These are phyloP conservation scores for Boletus eberwhitei DNA, from an alignment of 768 basidiomycete genomes.

Conservation along the genomic window DNA sequence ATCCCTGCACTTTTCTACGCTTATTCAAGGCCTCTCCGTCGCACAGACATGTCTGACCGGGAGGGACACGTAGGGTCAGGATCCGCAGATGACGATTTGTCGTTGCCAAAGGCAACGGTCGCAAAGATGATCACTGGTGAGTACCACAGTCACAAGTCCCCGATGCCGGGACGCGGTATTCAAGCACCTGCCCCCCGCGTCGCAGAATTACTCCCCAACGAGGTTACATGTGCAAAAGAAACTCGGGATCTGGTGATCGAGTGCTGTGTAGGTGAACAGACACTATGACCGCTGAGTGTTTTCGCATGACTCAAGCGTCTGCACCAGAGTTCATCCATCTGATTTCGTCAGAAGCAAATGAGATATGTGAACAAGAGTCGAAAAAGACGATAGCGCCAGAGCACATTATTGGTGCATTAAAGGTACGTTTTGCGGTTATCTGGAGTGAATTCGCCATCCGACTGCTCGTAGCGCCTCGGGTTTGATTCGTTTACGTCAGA, in stretches of 20 bases:
- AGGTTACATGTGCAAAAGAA: slow-evolving; percentile 90
- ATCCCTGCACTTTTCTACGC: not conserved
- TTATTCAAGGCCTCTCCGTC: slow-evolving; percentile 5
- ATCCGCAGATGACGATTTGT: slow-evolving; percentile 85
- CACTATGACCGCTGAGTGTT: slow-evolving; percentile 1
- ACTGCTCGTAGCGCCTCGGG: slow-evolving; percentile 67
- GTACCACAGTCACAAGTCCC: slow-evolving; percentile 9
- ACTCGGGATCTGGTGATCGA: slow-evolving; percentile 96
- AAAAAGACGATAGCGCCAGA: slow-evolving; percentile 99
- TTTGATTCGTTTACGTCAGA: slow-evolving; percentile 90
- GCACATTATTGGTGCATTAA: slow-evolving; percentile 89
- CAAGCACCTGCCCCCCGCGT: not conserved
- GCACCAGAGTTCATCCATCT: slow-evolving; percentile 91
- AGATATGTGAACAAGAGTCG: slow-evolving; percentile 95
- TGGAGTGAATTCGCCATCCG: not conserved
- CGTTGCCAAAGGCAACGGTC: slow-evolving; percentile 95
- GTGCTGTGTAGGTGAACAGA: slow-evolving; percentile 95
- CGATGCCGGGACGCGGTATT: slow-evolving; percentile 4
- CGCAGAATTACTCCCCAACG: slow-evolving; percentile 83
- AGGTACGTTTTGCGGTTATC: slow-evolving; percentile 45
- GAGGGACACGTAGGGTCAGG: slow-evolving; percentile 70
- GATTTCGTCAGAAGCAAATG: slow-evolving; percentile 96
- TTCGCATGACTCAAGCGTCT: slow-evolving; percentile 14
- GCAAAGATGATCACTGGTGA: slow-evolving; percentile 93
- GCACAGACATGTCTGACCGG: slow-evolving; percentile 76